phyloP scores from a whole-genome alignment of 306 rosid genomes.

The Styphnolobium japonicum region DNA sequence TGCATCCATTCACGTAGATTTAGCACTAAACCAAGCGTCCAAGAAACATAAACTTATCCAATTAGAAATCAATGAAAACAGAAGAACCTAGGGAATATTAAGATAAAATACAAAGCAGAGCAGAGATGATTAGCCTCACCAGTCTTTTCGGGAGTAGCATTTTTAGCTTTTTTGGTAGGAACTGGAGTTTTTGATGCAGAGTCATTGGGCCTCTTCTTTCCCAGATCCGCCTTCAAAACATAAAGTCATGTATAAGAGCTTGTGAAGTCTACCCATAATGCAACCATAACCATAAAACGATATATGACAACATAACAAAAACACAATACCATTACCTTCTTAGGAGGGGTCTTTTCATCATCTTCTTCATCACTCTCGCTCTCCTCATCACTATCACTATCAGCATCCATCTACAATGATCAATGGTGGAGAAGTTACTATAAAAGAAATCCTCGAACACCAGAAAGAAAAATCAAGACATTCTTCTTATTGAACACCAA shows the following conservation, averaged over 20 bases:
- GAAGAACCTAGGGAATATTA: background rate
- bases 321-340: slow-evolving; percentile 42
- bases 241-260: background rate
- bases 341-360: slow-evolving; percentile 49
- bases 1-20: background rate
- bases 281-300: background rate
- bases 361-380: slow-evolving; percentile 52
- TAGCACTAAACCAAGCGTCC: background rate
- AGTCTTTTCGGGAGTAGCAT: slow-evolving; percentile 63
- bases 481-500: background rate
- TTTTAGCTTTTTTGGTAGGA: slow-evolving; percentile 64
- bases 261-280: no score
- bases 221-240: slow-evolving; percentile 36
- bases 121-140: slow-evolving; percentile 40
- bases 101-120: background rate
- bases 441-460: background rate
- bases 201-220: slow-evolving; percentile 68
- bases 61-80: background rate
- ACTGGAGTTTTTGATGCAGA: slow-evolving; percentile 67
- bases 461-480: background rate
- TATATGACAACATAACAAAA: background rate
- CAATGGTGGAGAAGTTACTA: background rate
- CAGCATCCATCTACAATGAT: slow-evolving; percentile 41
- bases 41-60: background rate
- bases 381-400: slow-evolving; percentile 37